Conservation (phyloP, 2,329 filamentous ascomycete species). For the Cladobotryum mycophilum region DNA sequence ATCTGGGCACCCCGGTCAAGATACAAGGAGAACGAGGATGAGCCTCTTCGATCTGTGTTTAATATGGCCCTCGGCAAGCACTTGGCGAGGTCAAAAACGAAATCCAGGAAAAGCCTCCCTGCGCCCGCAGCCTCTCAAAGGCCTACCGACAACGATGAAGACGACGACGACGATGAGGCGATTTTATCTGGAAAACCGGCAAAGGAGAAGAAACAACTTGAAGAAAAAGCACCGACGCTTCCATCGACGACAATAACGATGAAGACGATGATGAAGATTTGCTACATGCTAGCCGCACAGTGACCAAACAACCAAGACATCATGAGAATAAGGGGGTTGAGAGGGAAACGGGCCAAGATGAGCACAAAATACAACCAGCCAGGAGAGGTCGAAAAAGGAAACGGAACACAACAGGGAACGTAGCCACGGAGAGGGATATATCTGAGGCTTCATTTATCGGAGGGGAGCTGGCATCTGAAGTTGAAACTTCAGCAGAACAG, state of each 20-base stretch:
- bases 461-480: too few relatives aligned
- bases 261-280: conserved; percentile 23
- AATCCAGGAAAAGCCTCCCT: not conserved
- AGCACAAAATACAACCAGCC: not conserved
- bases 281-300: conserved; percentile 4
- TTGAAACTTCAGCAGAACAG: too few relatives aligned
- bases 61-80: conserved; percentile 4
- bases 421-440: not conserved
- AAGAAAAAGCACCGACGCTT: not conserved
- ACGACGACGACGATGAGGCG: conserved; percentile 22
- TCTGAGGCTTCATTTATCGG: too few relatives aligned
- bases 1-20: conserved; percentile 26
- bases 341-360: not conserved
- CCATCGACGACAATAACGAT: conserved; percentile 12
- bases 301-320: too few relatives aligned
- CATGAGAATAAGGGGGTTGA: not conserved
- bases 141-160: conserved; percentile 10
- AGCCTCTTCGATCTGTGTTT: conserved; percentile 7
- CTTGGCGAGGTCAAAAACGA: not conserved
- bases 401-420: not conserved
- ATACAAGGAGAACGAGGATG: conserved; percentile 15
- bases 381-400: conserved; percentile 5
- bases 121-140: not conserved
- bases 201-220: not conserved
- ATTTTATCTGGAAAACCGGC: conserved; percentile 13